phyloP scores from a whole-genome alignment of 2,329 filamentous ascomycete genomes.

The Alternaria atra region DNA sequence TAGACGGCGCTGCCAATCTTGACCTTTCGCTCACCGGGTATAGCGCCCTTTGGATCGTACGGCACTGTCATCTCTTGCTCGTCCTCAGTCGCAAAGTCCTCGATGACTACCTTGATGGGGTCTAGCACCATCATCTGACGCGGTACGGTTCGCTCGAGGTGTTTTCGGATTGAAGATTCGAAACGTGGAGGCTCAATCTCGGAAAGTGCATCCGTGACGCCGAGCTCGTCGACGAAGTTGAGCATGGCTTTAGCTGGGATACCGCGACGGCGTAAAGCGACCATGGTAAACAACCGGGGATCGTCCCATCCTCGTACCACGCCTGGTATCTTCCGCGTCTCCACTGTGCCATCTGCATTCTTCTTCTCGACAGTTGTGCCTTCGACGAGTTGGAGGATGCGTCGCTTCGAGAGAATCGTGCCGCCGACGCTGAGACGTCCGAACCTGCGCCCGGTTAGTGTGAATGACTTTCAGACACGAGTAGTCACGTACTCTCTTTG shows the following conservation, averaged over 20 bases:
- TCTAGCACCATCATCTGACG: constrained; percentile 90
- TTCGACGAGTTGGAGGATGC: constrained; percentile 80
- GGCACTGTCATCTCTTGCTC: constrained; percentile 75
- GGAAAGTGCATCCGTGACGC: constrained; percentile 82
- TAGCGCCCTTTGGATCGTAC: constrained; percentile 76
- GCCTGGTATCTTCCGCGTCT: constrained; percentile 53
- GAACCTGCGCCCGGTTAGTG: constrained; percentile 51
- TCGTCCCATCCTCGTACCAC: constrained; percentile 90
- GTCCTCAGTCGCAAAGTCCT: constrained; percentile 74
- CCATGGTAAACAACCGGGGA: constrained; percentile 86
- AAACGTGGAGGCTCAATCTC: constrained; percentile 85
- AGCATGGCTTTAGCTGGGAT: constrained; percentile 88
- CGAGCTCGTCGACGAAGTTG: constrained; percentile 89
- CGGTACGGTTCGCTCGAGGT: constrained; percentile 87
- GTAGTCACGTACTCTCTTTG: constrained; percentile 74
- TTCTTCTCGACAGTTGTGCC: constrained; percentile 60
- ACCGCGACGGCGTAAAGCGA: constrained; percentile 82
- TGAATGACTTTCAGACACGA: background rate
- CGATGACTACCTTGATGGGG: constrained; percentile 82
- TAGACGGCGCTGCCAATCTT: constrained; percentile 81
- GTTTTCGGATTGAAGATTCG: constrained; percentile 83
- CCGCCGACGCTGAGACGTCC: constrained; percentile 81
- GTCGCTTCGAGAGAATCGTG: constrained; percentile 87
- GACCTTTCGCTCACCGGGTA: constrained; percentile 67
- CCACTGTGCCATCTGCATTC: constrained; percentile 54